Evolutionary conservation across 257 asterid species (phyloP).

Genomic region (Haberlea rhodopensis): DNA sequence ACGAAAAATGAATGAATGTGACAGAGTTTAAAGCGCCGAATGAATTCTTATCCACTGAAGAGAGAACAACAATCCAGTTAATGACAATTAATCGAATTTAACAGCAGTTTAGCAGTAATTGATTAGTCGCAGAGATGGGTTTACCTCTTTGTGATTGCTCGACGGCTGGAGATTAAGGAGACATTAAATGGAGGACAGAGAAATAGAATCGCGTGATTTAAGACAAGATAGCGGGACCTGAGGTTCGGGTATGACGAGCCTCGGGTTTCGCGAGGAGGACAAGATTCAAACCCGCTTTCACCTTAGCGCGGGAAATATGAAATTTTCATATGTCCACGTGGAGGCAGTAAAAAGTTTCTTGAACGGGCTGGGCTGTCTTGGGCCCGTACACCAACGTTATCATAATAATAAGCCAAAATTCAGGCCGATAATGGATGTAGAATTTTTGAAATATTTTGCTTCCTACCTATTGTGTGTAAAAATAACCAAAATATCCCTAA

Average conservation of each 20-base stretch:
- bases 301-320: constrained; percentile 64
- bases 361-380: constrained; percentile 1
- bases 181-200: constrained; percentile 21
- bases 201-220: constrained; percentile 26
- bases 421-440: too few species aligned
- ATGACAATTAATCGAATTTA: neutral
- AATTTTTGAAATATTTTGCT: too few species aligned
- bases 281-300: constrained; percentile 55
- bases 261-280: constrained; percentile 48
- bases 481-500: too few species aligned
- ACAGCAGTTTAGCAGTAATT: constrained; percentile 8
- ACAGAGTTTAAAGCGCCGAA: neutral
- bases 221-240: constrained; percentile 23
- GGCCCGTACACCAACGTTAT: too few species aligned
- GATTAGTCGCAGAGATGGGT: constrained; percentile 8
- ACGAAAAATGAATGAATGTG: neutral
- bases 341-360: neutral
- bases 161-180: constrained; percentile 15
- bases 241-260: constrained; percentile 38
- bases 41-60: constrained; percentile 12
- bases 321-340: constrained; percentile 19
- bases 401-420: too few species aligned
- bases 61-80: constrained; percentile 2
- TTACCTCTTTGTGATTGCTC: constrained; percentile 11
- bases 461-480: too few species aligned